phyloP scores from a whole-genome alignment of 768 basidiomycete species.

The Fomitopsis serialis region DNA sequence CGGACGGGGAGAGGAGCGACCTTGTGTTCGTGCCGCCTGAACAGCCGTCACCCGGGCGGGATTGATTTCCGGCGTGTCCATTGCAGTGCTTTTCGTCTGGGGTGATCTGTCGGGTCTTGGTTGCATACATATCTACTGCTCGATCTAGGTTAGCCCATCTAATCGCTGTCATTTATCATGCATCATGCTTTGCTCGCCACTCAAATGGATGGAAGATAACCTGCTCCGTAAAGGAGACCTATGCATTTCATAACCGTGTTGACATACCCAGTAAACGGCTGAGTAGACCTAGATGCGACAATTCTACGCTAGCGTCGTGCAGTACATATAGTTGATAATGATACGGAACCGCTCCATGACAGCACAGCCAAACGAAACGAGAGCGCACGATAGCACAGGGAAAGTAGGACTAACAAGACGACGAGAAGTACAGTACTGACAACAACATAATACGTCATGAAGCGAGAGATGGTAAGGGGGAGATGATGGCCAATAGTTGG shows the following conservation, averaged over 20 bases:
- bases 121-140: too few relatives aligned
- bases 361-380: background rate
- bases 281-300: too few relatives aligned
- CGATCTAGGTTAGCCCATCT: too few relatives aligned
- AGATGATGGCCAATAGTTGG: background rate
- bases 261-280: too few relatives aligned
- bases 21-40: background rate
- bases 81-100: too few relatives aligned
- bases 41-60: background rate
- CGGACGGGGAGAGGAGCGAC: slow-evolving; percentile 1
- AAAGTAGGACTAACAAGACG: background rate
- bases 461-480: background rate
- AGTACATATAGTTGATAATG: slow-evolving; percentile 1
- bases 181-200: too few relatives aligned
- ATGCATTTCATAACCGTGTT: too few relatives aligned
- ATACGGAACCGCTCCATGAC: background rate
- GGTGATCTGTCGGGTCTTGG: too few relatives aligned
- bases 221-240: too few relatives aligned
- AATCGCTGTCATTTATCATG: too few relatives aligned
- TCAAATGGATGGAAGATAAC: too few relatives aligned
- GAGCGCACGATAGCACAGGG: slow-evolving; percentile 2
- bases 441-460: background rate
- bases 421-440: background rate
- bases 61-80: background rate
- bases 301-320: background rate